Conservation (phyloP, 2,329 filamentous ascomycete genomes). For the Byssochlamys sp. region DNA sequence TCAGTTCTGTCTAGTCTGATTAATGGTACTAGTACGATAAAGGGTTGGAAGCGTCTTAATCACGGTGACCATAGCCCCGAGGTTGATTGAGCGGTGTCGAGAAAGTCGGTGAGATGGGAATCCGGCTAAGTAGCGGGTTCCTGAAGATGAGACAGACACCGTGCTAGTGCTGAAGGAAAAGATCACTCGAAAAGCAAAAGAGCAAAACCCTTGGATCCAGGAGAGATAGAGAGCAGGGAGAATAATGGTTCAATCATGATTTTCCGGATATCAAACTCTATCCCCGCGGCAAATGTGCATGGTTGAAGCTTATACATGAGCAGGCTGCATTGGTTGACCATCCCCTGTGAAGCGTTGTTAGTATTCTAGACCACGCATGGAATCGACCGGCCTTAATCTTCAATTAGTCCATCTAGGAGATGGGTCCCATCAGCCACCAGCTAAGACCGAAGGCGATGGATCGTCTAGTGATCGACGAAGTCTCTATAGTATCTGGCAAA, state of each 20-base stretch:
- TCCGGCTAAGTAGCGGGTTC: neutral
- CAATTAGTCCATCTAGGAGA: neutral
- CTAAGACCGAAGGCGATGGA: neutral
- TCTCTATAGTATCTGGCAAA: too few relatives aligned
- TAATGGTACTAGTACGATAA: neutral
- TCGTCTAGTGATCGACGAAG: neutral
- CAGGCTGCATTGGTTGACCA: neutral
- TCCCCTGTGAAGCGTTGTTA: neutral
- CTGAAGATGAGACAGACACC: neutral
- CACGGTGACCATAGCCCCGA: neutral
- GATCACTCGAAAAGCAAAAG: neutral
- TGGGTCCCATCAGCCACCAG: neutral
- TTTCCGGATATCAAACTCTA: neutral
- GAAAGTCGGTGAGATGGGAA: neutral
- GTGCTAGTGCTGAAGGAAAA: neutral
- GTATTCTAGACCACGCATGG: neutral
- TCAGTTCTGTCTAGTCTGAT: neutral
- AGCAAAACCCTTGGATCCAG: neutral
- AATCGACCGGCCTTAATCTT: neutral
- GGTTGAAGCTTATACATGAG: neutral
- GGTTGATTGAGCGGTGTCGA: neutral
- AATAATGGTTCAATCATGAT: neutral
- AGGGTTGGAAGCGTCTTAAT: neutral
- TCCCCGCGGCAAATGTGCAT: neutral
- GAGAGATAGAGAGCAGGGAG: neutral